Conservation (phyloP, 2,329 filamentous ascomycete species). For the Bipolaris oryzae region DNA sequence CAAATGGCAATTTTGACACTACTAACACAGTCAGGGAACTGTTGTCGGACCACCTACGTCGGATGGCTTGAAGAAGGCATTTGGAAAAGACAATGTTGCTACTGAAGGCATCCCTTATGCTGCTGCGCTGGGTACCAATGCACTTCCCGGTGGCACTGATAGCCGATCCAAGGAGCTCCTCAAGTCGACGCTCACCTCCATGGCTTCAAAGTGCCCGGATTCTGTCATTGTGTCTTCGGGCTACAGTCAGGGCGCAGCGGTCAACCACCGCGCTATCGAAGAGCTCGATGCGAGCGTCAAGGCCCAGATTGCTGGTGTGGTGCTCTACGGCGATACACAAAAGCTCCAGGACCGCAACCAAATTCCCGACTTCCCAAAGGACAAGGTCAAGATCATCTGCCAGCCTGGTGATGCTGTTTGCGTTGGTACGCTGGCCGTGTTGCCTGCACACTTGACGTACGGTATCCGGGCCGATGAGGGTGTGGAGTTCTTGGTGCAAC, state of each 20-base stretch:
- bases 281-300: conserved; percentile 31
- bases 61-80: conserved; percentile 35
- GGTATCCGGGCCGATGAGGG: conserved; percentile 37
- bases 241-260: conserved; percentile 45
- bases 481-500: conserved; percentile 33
- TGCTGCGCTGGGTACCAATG: conserved; percentile 35
- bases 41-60: conserved; percentile 42
- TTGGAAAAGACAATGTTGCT: conserved; percentile 35
- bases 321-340: conserved; percentile 57
- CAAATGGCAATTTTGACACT: conserved; percentile 6
- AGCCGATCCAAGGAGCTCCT: conserved; percentile 25
- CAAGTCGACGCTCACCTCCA: conserved; percentile 30
- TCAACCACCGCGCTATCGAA: conserved; percentile 43
- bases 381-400: conserved; percentile 57
- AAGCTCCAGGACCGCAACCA: conserved; percentile 48
- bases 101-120: conserved; percentile 45
- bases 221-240: conserved; percentile 40
- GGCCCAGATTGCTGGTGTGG: conserved; percentile 49
- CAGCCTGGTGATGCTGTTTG: conserved; percentile 60
- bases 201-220: conserved; percentile 42
- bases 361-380: conserved; percentile 50
- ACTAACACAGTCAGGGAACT: conserved; percentile 42
- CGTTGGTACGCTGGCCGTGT: conserved; percentile 48
- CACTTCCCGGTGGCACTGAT: conserved; percentile 41
- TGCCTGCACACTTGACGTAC: conserved; percentile 42